Evolutionary conservation across 768 basidiomycete species (phyloP).

Genomic region (Lactarius tabidus): DNA sequence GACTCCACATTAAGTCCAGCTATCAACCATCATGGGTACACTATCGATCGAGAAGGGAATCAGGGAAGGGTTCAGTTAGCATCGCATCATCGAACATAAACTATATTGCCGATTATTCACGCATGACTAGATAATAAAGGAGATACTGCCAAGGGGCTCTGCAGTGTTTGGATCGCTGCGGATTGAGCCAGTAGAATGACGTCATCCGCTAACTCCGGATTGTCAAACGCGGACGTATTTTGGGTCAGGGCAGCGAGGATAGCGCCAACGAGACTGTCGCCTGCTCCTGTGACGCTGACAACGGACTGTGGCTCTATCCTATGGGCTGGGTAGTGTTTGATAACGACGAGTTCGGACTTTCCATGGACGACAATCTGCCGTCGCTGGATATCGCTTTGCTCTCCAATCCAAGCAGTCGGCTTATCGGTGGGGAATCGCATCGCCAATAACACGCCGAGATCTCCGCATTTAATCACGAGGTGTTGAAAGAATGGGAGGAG

Average conservation of each 20-base stretch:
- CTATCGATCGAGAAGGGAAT: not conserved
- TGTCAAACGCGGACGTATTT: slow-evolving; percentile 42
- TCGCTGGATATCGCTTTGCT: slow-evolving; percentile 42
- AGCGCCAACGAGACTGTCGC: slow-evolving; percentile 85
- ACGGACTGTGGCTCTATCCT: slow-evolving; percentile 33
- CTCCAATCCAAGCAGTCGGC: slow-evolving; percentile 48
- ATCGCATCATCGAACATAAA: not conserved
- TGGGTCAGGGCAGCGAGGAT: slow-evolving; percentile 60
- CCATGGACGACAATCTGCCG: slow-evolving; percentile 54
- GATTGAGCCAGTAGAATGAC: slow-evolving; percentile 56
- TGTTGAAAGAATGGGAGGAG: slow-evolving; percentile 83
- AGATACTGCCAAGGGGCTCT: slow-evolving; percentile 61
- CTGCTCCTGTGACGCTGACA: slow-evolving; percentile 86
- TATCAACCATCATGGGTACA: not conserved
- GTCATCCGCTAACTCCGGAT: slow-evolving; percentile 41
- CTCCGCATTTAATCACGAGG: slow-evolving; percentile 82
- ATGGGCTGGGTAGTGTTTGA: slow-evolving; percentile 72
- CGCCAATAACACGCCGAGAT: slow-evolving; percentile 57
- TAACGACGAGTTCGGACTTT: slow-evolving; percentile 44
- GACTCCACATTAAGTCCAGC: slow-evolving; percentile 21
- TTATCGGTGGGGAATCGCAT: slow-evolving; percentile 48
- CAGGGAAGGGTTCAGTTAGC: not conserved
- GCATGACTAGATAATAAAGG: slow-evolving; percentile 44
- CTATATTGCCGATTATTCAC: slow-evolving; percentile 16
- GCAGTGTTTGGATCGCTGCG: slow-evolving; percentile 59